These are phyloP conservation scores for Pyrus bretschneideri DNA, from an alignment of 306 rosid genomes.

Conservation along the genomic window DNA sequence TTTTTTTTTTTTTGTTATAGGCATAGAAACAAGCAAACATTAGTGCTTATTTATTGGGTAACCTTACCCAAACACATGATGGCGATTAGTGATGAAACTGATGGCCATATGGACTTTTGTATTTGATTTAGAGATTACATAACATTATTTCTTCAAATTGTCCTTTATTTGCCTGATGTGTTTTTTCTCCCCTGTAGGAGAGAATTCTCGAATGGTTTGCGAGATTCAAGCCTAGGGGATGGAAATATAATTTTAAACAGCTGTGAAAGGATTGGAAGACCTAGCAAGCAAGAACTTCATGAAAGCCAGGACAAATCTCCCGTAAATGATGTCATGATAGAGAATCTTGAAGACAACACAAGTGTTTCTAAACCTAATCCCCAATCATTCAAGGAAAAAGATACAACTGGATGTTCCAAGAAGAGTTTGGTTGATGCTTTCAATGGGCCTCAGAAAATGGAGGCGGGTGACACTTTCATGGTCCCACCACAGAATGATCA, in stretches of 20 bases:
- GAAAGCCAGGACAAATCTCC: constrained; percentile 7
- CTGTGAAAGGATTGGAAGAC: too few species aligned
- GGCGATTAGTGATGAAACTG: not conserved
- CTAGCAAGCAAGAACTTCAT: constrained; percentile 1
- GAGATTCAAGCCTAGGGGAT: constrained; percentile 18
- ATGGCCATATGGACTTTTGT: not conserved
- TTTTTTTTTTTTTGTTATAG: not conserved
- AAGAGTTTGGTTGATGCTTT: constrained; percentile 4
- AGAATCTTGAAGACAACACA: constrained; percentile 8
- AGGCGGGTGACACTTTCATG: constrained; percentile 20
- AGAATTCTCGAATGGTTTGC: constrained; percentile 29
- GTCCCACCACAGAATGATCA: constrained; percentile 16
- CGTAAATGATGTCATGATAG: constrained; percentile 15
- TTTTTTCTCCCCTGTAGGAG: constrained; percentile 23
- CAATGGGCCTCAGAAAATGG: constrained; percentile 18
- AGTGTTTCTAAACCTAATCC: not conserved
- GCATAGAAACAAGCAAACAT: not conserved
- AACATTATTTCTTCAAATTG: not conserved
- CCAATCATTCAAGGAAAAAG: constrained; percentile 24
- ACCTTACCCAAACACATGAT: not conserved
- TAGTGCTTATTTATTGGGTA: not conserved
- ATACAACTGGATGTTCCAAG: constrained; percentile 11
- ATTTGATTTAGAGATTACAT: not conserved
- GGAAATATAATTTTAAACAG: not conserved
- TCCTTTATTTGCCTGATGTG: not conserved